Conservation (phyloP, 169 alveolate species). For the Cryptosporidium felis region DNA sequence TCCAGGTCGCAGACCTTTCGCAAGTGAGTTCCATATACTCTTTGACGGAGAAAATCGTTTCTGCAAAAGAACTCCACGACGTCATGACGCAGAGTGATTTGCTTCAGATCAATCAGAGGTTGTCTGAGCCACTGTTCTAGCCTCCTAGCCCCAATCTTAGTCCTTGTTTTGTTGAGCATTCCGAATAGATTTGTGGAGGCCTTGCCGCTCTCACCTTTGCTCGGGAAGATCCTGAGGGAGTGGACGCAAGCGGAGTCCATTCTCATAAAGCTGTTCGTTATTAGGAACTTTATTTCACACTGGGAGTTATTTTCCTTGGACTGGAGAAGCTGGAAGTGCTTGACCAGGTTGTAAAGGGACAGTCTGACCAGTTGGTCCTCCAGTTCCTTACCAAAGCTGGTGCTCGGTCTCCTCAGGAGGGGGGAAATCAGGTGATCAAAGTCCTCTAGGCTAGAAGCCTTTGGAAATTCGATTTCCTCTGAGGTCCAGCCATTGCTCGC, state of each 20-base stretch:
- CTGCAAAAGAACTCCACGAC: conserved; percentile 91
- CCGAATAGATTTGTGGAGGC: conserved; percentile 78
- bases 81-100: conserved; percentile 89
- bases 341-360: conserved; percentile 26
- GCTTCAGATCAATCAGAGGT: conserved; percentile 90
- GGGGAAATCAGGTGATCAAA: conserved; percentile 21
- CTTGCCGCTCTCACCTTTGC: conserved; percentile 27
- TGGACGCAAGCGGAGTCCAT: conserved; percentile 68
- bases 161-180: conserved; percentile 90
- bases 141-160: conserved; percentile 91
- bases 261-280: conserved; percentile 44
- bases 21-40: conserved; percentile 48
- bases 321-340: conserved; percentile 37
- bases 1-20: conserved; percentile 83
- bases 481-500: not conserved
- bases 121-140: conserved; percentile 94
- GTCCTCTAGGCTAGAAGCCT: conserved; percentile 1
- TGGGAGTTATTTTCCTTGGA: conserved; percentile 37
- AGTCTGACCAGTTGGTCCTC: conserved; percentile 23
- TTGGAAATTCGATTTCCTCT: conserved; percentile 37
- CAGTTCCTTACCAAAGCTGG: conserved; percentile 24
- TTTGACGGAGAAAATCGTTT: conserved; percentile 67
- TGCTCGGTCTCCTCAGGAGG: conserved; percentile 11
- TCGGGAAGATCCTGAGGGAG: conserved; percentile 39
- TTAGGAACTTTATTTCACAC: conserved; percentile 44